A percentile compares a stretch with the other conserved stretches of the same genome.
phyloP scores from a whole-genome alignment of 2,329 filamentous ascomycete species.

The Furcasterigmium sp. region DNA sequence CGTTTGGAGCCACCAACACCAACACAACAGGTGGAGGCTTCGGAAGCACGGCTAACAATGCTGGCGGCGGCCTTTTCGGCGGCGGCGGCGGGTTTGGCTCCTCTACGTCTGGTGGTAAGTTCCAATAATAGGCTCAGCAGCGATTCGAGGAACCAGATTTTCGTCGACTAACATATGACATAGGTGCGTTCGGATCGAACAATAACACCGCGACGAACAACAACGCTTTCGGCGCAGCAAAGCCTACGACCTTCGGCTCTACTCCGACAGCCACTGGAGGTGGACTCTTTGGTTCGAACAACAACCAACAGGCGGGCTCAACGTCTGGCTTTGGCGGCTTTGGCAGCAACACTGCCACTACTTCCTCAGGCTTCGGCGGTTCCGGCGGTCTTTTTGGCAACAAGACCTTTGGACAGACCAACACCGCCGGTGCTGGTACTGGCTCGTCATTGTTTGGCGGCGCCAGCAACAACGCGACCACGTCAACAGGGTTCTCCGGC shows the following conservation, averaged over 20 bases:
- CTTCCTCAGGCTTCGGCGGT: constrained; percentile 33
- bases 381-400: constrained; percentile 43
- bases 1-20: constrained; percentile 30
- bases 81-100: constrained; percentile 33
- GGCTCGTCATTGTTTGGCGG: constrained; percentile 43
- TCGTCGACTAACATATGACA: too few relatives aligned
- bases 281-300: constrained; percentile 38
- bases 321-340: constrained; percentile 36
- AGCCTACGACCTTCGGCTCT: constrained; percentile 40
- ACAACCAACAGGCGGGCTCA: constrained; percentile 28
- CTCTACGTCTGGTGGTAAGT: constrained; percentile 16
- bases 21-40: constrained; percentile 34
- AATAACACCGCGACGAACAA: constrained; percentile 15
- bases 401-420: constrained; percentile 45
- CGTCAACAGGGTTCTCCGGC: constrained; percentile 16
- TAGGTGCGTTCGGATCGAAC: background rate
- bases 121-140: too few relatives aligned
- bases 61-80: constrained; percentile 24
- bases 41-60: constrained; percentile 22
- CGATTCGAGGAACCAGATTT: too few relatives aligned
- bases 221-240: constrained; percentile 25
- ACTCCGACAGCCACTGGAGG: constrained; percentile 37
- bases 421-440: constrained; percentile 32
- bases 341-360: constrained; percentile 22
- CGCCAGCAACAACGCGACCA: constrained; percentile 24